Base-by-base conservation (phyloP, 306 rosid genomes). In the Dicorynia guianensis region DNA sequence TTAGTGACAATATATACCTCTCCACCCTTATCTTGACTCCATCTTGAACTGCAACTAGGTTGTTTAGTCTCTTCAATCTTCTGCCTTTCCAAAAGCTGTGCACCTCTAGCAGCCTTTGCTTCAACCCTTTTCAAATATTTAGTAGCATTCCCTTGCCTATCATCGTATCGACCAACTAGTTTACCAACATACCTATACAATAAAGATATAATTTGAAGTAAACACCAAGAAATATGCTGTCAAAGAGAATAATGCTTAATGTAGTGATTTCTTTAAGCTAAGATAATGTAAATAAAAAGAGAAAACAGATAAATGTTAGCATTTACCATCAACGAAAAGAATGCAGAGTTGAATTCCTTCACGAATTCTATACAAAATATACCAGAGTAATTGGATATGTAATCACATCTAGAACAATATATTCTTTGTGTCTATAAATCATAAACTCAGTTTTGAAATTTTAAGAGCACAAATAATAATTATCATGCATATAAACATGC, bases 1-100 rank as follows among this genome's bases (percentile, higher is more conserved):
- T 49, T 62, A 80, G 49, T 15, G 44, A 20, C 11, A 18, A 39
- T 11, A 52, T 18, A 39, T 90, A 94, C 98, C 98, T 91, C 90
- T 14, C 97, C 97, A 36, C 98, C 98, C 63, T 91, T 90, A 8
- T 78, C 89, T 79, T 94, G 95, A 80, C 96, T 94, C 98, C 98
- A 94, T 77, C 89, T 94, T 15, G 98, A 94, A 85, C 76, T 94
- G 88, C 98, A 94, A 44, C 80, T 13, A 47, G 97, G 91, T 72
- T 64, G 94, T 82, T 91, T 91, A 55, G 92, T 90, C 84, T 94
- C 98, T 79, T 94, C 98, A 5, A 48, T 78, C 81, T 94, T 89
- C 88, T 94, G 98, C 83, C 91, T 90, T 80, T 94, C 89, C 84
- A 87, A 79, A 78, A 94, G 98, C 71, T 94, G 98, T 63, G 91